Evolutionary conservation across 2,329 filamentous ascomycete genomes (phyloP), one percentile per base, ranked within the genome.

Genomic region (Phialophora chinensis): DNA sequence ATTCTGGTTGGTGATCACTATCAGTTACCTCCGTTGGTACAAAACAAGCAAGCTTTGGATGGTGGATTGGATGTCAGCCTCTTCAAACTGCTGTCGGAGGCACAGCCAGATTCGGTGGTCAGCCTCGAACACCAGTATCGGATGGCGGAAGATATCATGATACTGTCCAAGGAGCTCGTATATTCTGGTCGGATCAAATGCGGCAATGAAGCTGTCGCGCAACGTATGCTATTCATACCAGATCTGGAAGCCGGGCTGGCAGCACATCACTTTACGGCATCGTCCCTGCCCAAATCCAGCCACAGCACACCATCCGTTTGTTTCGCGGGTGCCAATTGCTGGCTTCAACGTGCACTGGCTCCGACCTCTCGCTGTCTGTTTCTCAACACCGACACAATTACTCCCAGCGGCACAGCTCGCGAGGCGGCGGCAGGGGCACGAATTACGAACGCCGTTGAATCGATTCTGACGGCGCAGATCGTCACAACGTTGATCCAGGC

Each of bases 81-180:
- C 60, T 99, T 99, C 85, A 96, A 96, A 76, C 85, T 95, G 3
- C 86, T 99, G 12, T 97, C 93, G 0, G 95, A 98, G 74, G 86
- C 87, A 0, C 93, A 98, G 69, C 93, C 95, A 0, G 83, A 88
- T 55, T 93, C 93, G 0, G 93, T 99, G 1, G 92, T 96, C 68
- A 96, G 91, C 69, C 86, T 99, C 1, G 93, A 95, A 73, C 93
- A 97, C 74, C 95, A 99, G 76, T 99, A 99, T 76, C 92, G 95
- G 68, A 99, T 99, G 95, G 97, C 92, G 74, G 91, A 95, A 72
- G 95, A 99, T 68, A 91, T 99, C 67, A 98, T 98, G 94, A 86
- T 90, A 1, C 85, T 99, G 14, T 96, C 92, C 69, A 99, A 97
- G 77, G 91, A 87, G 1, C 85, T 99, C 63, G 97, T 99, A 73